Evolutionary conservation across 192 early-diverging fungal species (phyloP).

Genomic region (Kappamyces sp.): DNA sequence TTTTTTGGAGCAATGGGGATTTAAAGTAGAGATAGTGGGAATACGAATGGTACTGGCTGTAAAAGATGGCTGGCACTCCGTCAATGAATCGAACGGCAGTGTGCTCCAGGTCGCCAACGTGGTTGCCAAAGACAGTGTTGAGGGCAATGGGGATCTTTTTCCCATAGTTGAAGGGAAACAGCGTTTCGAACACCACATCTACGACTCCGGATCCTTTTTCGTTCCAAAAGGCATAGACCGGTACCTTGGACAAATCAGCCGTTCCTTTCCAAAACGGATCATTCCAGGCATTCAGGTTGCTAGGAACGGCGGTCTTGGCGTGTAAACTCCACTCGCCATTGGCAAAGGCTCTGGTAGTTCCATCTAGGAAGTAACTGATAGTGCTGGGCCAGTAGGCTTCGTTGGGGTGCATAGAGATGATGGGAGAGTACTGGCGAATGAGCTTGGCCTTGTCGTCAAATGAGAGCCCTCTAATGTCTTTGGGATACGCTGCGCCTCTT

Average conservation of each 20-base stretch:
- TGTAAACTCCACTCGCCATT: no score
- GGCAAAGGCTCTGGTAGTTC: no score
- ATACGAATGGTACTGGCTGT: not conserved
- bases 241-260: not conserved
- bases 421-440: not conserved
- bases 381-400: not conserved
- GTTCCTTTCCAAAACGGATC: not conserved
- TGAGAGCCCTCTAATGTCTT: not conserved
- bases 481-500: constrained; percentile 4
- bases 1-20: not conserved
- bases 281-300: not conserved
- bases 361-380: not conserved
- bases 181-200: not conserved
- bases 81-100: constrained; percentile 2
- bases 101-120: not conserved
- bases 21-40: not conserved
- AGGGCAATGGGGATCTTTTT: constrained; percentile 6
- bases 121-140: constrained; percentile 7
- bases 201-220: not conserved
- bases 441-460: not conserved
- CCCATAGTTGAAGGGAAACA: not conserved
- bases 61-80: constrained; percentile 1
- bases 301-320: no score
- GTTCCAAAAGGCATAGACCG: not conserved
- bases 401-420: not conserved